Evolutionary conservation across 2,329 filamentous ascomycete genomes (phyloP).

Genomic region (Stenocarpella maydis): DNA sequence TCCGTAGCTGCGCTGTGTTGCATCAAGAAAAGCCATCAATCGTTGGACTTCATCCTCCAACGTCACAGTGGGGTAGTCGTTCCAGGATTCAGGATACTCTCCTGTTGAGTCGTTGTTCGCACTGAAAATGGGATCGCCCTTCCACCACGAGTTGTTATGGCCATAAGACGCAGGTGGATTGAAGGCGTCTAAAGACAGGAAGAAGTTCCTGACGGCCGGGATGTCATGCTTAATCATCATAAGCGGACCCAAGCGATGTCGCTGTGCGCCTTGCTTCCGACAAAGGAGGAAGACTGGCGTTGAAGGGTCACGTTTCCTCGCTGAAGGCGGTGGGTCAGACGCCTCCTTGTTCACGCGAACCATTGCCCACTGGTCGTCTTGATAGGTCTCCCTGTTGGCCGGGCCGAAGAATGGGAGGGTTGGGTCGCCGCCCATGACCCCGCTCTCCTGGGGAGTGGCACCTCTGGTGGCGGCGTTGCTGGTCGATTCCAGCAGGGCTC

Average conservation of each 20-base stretch:
- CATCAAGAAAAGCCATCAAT: conserved; percentile 69
- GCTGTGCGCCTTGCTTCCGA: conserved; percentile 41
- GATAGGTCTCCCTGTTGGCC: conserved; percentile 64
- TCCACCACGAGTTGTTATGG: conserved; percentile 68
- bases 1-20: conserved; percentile 67
- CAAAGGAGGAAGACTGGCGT: conserved; percentile 62
- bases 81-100: conserved; percentile 39
- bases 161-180: conserved; percentile 56
- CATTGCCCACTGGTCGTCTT: conserved; percentile 66
- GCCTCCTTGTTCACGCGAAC: conserved; percentile 51
- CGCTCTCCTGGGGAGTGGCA: conserved; percentile 57
- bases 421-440: conserved; percentile 51
- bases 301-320: conserved; percentile 52
- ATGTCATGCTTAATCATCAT: conserved; percentile 69
- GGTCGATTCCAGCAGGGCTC: conserved; percentile 62
- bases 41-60: conserved; percentile 64
- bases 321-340: conserved; percentile 52
- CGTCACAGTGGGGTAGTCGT: conserved; percentile 43
- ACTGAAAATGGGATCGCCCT: conserved; percentile 59
- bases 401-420: conserved; percentile 64
- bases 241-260: conserved; percentile 60
- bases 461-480: conserved; percentile 57
- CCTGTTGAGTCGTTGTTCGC: conserved; percentile 46
- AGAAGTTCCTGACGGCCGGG: conserved; percentile 65
- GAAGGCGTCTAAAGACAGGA: conserved; percentile 52